phyloP scores from a whole-genome alignment of 2,329 filamentous ascomycete species.

The Sporothrix inflata region DNA sequence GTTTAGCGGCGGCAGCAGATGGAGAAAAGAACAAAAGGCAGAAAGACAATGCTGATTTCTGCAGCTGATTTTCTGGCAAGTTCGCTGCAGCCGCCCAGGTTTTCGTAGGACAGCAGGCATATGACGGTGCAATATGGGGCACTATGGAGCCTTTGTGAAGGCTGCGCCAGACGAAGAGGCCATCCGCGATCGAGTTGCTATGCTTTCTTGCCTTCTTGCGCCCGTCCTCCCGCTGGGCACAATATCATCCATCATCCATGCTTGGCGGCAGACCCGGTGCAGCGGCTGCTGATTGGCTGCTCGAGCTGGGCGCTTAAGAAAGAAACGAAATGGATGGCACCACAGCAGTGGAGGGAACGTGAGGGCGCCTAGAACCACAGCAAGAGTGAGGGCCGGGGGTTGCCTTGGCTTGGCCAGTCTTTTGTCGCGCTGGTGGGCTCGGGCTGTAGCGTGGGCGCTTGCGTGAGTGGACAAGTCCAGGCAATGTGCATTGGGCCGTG shows the following conservation, averaged over 20 bases:
- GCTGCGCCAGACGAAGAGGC: neutral
- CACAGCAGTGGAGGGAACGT: slow-evolving; percentile 21
- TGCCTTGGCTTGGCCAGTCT: slow-evolving; percentile 3
- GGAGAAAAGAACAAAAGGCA: neutral
- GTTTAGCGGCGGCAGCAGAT: slow-evolving; percentile 32
- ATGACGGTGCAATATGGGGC: neutral
- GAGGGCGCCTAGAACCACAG: neutral
- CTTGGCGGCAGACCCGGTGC: slow-evolving; percentile 26
- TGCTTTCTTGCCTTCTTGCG: neutral
- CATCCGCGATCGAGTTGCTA: neutral
- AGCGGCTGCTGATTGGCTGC: slow-evolving; percentile 30
- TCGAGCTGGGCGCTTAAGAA: slow-evolving; percentile 30
- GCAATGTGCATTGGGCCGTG: slow-evolving; percentile 12
- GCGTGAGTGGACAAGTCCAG: slow-evolving; percentile 4
- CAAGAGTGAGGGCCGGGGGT: neutral
- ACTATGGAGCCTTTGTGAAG: neutral
- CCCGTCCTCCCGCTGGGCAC: slow-evolving; percentile 7
- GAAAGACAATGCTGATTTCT: neutral
- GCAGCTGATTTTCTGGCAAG: neutral
- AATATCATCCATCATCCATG: slow-evolving; percentile 11
- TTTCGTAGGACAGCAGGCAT: neutral
- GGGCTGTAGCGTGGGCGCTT: slow-evolving; percentile 22
- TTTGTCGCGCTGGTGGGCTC: slow-evolving; percentile 5
- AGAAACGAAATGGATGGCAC: slow-evolving; percentile 13
- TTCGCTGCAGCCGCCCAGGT: slow-evolving; percentile 29